Conservation (phyloP, 768 basidiomycete species). For the Suillus weaverae region DNA sequence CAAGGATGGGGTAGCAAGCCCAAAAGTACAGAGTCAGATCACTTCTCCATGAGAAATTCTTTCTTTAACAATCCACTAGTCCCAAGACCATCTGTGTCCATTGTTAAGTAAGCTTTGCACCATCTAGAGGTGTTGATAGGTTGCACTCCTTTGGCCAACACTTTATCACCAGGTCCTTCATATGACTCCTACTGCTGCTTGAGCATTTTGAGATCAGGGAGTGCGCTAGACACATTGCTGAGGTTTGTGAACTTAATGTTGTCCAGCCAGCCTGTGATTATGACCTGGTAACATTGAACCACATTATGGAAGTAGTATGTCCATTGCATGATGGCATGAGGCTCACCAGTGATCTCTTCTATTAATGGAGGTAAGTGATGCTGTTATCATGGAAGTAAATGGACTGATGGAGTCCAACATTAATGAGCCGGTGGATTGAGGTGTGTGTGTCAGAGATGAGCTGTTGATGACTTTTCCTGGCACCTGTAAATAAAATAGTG, state of each 20-base stretch:
- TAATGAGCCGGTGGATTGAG: constrained; percentile 2
- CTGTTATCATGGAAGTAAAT: background rate
- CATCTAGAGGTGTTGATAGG: background rate
- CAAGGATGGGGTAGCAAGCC: background rate
- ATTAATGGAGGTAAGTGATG: constrained; percentile 1
- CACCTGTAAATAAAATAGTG: constrained; percentile 3
- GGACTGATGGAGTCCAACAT: constrained; percentile 1
- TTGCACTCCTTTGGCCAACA: accelerated
- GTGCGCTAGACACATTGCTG: constrained; percentile 8
- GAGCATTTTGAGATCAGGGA: constrained; percentile 11
- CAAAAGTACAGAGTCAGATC: background rate
- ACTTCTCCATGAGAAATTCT: background rate
- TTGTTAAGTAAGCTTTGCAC: background rate
- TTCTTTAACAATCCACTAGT: background rate
- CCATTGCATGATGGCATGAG: constrained; percentile 6
- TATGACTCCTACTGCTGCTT: constrained; percentile 6
- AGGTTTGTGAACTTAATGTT: constrained; percentile 9
- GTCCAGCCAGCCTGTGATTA: constrained; percentile 9
- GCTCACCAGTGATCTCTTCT: constrained; percentile 5
- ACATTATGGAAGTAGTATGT: constrained; percentile 4
- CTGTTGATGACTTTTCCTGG: constrained; percentile 6
- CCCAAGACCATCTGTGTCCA: background rate
- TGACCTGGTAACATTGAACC: background rate
- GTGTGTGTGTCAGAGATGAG: background rate
- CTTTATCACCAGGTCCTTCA: background rate